Evolutionary conservation across 2,329 filamentous ascomycete species (phyloP).

Genomic region (Chalara sp.): DNA sequence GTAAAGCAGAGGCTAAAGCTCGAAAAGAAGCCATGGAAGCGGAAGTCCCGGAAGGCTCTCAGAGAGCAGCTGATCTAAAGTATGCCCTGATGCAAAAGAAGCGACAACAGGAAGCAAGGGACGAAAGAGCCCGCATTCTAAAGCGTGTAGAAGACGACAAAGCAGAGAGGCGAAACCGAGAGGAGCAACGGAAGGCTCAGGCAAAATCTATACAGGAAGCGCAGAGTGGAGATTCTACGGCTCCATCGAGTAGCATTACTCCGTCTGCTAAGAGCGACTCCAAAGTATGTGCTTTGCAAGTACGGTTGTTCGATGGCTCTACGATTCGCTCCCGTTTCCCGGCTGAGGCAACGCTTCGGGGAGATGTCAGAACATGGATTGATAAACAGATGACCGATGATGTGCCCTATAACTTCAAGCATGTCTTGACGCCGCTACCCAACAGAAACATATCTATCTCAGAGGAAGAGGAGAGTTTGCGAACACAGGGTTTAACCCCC

Average conservation of each 20-base stretch:
- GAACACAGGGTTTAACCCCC: constrained; percentile 66
- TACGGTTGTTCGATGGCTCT: constrained; percentile 78
- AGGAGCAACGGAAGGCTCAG: constrained; percentile 40
- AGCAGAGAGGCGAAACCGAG: constrained; percentile 53
- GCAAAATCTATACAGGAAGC: constrained; percentile 8
- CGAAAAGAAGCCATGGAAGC: constrained; percentile 36
- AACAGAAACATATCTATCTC: constrained; percentile 66
- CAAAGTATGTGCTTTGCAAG: constrained; percentile 57
- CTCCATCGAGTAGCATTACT: not conserved
- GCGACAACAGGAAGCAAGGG: constrained; percentile 56
- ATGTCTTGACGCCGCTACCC: constrained; percentile 72
- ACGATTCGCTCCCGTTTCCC: constrained; percentile 69
- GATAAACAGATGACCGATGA: constrained; percentile 54
- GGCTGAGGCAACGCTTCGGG: constrained; percentile 52
- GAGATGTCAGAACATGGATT: constrained; percentile 71
- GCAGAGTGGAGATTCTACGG: not conserved
- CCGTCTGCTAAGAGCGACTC: constrained; percentile 7
- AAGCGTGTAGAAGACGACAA: constrained; percentile 74
- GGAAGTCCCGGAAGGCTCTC: constrained; percentile 11
- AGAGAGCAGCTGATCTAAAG: constrained; percentile 31
- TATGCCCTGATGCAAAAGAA: constrained; percentile 50
- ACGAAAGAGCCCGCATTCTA: constrained; percentile 66
- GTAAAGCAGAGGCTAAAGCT: constrained; percentile 37
- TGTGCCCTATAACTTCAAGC: constrained; percentile 73
- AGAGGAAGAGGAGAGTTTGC: constrained; percentile 65